These are phyloP conservation scores for Conoideocrella luteorostrata DNA, from an alignment of 2,329 filamentous ascomycete species.

Conservation along the genomic window DNA sequence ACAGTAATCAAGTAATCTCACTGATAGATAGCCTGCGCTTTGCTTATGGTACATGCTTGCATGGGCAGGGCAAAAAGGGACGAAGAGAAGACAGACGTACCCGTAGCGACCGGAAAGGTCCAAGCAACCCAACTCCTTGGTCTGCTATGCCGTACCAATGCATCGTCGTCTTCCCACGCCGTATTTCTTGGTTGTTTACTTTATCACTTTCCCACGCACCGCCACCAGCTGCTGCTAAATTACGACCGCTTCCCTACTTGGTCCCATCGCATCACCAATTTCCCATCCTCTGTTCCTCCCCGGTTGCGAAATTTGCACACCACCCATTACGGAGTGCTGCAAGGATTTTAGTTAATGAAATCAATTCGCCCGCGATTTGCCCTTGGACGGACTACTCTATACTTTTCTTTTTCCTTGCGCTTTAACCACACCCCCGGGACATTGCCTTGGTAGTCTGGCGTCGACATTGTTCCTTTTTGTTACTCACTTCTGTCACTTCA, in stretches of 20 bases:
- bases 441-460: background rate
- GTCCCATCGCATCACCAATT: constrained; percentile 3
- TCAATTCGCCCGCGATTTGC: constrained; percentile 2
- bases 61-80: background rate
- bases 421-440: background rate
- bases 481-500: background rate
- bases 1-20: no score
- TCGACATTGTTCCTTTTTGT: background rate
- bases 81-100: background rate
- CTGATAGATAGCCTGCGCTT: no score
- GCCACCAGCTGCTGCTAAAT: background rate
- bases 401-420: background rate
- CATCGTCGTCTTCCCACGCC: background rate
- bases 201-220: background rate
- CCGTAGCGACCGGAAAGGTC: constrained; percentile 2
- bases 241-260: background rate
- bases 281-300: constrained; percentile 1
- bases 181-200: background rate
- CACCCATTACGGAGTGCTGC: background rate
- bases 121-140: background rate
- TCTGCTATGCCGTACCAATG: background rate
- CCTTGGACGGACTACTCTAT: background rate
- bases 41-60: no score
- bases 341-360: constrained; percentile 1
- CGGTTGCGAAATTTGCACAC: constrained; percentile 6